Conservation (phyloP, 148 eudicot species). For the Nepenthes gracilis region DNA sequence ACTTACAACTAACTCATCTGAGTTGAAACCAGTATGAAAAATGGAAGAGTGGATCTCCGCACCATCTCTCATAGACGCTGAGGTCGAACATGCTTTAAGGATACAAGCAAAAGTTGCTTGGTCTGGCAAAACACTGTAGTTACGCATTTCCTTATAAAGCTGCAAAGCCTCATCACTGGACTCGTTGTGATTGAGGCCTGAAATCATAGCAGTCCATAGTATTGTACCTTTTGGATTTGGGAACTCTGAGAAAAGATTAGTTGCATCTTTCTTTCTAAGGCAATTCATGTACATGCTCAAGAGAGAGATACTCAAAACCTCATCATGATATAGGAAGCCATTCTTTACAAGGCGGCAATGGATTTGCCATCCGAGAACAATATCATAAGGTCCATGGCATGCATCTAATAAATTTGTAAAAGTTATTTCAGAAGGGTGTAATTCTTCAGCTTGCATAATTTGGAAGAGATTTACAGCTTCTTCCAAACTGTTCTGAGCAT, state of each 20-base stretch:
- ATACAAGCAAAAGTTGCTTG: slow-evolving; percentile 85
- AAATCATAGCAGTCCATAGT: slow-evolving; percentile 81
- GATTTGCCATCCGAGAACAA: slow-evolving; percentile 57
- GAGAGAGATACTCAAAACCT: slow-evolving; percentile 64
- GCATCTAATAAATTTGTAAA: slow-evolving; percentile 68
- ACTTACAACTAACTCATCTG: slow-evolving; percentile 66
- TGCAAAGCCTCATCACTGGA: slow-evolving; percentile 46
- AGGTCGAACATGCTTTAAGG: slow-evolving; percentile 63
- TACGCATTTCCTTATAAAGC: slow-evolving; percentile 57
- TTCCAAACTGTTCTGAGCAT: slow-evolving; percentile 36
- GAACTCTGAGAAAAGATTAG: slow-evolving; percentile 48
- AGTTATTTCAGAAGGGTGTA: slow-evolving; percentile 71
- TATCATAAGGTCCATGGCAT: slow-evolving; percentile 26
- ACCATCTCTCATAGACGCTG: slow-evolving; percentile 61
- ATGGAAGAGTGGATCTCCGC: slow-evolving; percentile 54
- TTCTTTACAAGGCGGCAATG: slow-evolving; percentile 52
- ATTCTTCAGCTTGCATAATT: slow-evolving; percentile 42
- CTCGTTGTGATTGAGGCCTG: slow-evolving; percentile 65
- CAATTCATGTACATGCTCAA: slow-evolving; percentile 61
- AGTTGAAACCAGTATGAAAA: slow-evolving; percentile 49
- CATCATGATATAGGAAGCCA: slow-evolving; percentile 41
- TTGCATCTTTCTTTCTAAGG: slow-evolving; percentile 34
- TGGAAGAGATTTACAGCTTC: slow-evolving; percentile 44
- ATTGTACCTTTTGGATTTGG: slow-evolving; percentile 55
- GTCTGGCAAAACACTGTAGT: slow-evolving; percentile 53